Base-by-base conservation (phyloP, 2,329 filamentous ascomycete genomes). In the Coniosporium tulheliwenetii region DNA sequence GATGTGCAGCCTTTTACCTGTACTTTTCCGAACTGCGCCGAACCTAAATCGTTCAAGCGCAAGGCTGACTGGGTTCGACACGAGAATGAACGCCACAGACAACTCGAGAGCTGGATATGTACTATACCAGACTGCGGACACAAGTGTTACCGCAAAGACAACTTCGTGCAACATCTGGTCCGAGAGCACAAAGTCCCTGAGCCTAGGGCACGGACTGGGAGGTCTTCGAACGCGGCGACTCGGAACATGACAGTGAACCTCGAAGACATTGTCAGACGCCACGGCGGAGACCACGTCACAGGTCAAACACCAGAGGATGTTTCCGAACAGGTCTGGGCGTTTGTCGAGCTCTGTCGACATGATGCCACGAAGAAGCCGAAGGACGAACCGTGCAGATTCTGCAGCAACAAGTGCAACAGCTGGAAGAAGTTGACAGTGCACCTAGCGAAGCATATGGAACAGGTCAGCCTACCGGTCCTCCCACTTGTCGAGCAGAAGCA, bases 371-470 rank as follows among this genome's bases (percentile, higher is more conserved):
- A 65, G 48, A 71, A 65, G 44, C 81, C 83, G 3, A 72, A 75
- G 40, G 75, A 85, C 9, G 86, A 94, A 60, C 75, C 82, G 12
- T 95, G 87, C 58, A 77, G 82, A 35, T 94, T 94, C 64, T 94
- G 87, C 53, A 81, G 80, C 44, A 86, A 81, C 58, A 68, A 73
- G 10, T 87, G 85, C 58, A 76, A 73, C 30, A 84, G 77, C 33
- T 94, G 85, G 85, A 94, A 93, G 69, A 93, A 93, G 62, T 65
- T 94, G 44, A 93, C 84, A 0, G 85, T 91, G n/a, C 87, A 94
- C 60, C 63, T 94, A 55, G 85, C 85, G 39, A 89, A 89, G 59
- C 87, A 95, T 57, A 91, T 95, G 85, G 85, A 94, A 59, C 78
- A 85, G 48, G 82, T 94, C 53, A 84, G 83, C 51, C 73, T 94